phyloP scores from a whole-genome alignment of 495 filamentous ascomycete genomes.

The Cladorrhinum samala region DNA sequence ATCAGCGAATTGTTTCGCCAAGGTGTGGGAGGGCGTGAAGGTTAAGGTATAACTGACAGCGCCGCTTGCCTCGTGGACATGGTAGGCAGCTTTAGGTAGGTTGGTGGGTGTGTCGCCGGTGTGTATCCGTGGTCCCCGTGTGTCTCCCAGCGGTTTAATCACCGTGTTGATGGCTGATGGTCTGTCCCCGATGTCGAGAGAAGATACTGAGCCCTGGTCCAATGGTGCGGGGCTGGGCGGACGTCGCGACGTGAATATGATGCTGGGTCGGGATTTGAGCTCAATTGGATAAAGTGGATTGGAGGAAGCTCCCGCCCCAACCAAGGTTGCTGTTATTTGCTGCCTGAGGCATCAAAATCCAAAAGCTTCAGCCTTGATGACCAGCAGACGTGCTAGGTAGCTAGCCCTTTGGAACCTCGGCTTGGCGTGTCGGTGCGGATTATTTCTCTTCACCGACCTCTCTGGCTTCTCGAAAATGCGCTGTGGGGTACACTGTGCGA shows the following conservation, averaged over 20 bases:
- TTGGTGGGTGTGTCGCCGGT: not conserved
- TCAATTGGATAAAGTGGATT: conserved; percentile 18
- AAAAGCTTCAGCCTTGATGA: not conserved
- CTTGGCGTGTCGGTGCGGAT: not conserved
- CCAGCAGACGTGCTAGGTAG: not conserved
- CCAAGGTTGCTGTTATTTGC: not conserved
- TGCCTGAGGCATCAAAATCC: conserved; percentile 13
- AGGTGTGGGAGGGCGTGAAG: not conserved
- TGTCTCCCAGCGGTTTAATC: not conserved
- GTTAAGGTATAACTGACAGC: conserved; percentile 30
- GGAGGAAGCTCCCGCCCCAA: conserved; percentile 3
- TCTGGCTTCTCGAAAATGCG: not conserved
- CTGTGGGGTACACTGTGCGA: not conserved
- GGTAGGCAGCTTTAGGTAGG: conserved; percentile 16
- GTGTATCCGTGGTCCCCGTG: not conserved
- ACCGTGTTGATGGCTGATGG: not conserved
- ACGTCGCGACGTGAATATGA: conserved; percentile 9
- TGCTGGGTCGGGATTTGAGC: conserved; percentile 10
- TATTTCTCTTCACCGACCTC: not conserved
- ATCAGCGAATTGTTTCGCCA: conserved; percentile 6
- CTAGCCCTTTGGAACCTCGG: not conserved
- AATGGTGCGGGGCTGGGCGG: not conserved
- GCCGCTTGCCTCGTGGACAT: conserved; percentile 44
- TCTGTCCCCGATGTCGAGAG: not conserved
- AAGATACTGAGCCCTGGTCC: not conserved